phyloP scores from a whole-genome alignment of 2,329 filamentous ascomycete species.

The Neopestalotiopsis clavispora region DNA sequence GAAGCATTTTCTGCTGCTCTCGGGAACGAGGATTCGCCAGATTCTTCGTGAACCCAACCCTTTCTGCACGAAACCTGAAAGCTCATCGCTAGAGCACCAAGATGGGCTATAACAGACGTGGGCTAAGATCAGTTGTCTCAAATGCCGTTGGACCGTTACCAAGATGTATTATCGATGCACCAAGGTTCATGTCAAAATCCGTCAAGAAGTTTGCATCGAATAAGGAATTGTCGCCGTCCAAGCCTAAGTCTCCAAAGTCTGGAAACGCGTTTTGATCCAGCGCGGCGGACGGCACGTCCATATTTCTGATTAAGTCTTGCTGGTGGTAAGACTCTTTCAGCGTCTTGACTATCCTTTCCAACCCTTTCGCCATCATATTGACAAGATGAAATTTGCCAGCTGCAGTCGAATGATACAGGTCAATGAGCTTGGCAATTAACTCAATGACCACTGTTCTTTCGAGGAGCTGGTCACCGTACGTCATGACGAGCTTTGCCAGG shows the following conservation, averaged over 20 bases:
- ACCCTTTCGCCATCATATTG: slow-evolving; percentile 49
- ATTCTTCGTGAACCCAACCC: no score
- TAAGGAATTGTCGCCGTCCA: slow-evolving; percentile 13
- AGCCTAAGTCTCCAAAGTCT: slow-evolving; percentile 15
- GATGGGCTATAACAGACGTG: slow-evolving; percentile 16
- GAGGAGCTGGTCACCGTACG: slow-evolving; percentile 44
- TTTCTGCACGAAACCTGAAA: no score
- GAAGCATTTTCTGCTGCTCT: no score
- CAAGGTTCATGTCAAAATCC: slow-evolving; percentile 21
- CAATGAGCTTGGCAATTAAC: slow-evolving; percentile 42
- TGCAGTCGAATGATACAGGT: slow-evolving; percentile 43
- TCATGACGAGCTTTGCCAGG: slow-evolving; percentile 51
- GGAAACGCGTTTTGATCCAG: slow-evolving; percentile 12
- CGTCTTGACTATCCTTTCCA: slow-evolving; percentile 43
- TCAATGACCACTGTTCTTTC: slow-evolving; percentile 41
- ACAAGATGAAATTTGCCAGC: slow-evolving; percentile 51
- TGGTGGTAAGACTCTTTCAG: slow-evolving; percentile 12
- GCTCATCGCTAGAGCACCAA: no score
- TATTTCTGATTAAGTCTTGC: background rate
- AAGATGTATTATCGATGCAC: slow-evolving; percentile 22
- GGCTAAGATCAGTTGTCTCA: slow-evolving; percentile 23
- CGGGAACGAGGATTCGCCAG: no score
- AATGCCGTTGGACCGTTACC: slow-evolving; percentile 21
- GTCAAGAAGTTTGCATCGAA: slow-evolving; percentile 22
- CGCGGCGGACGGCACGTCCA: background rate